Evolutionary conservation across 2,329 filamentous ascomycete species (phyloP).

Genomic region (Epichloe gansuensis): DNA sequence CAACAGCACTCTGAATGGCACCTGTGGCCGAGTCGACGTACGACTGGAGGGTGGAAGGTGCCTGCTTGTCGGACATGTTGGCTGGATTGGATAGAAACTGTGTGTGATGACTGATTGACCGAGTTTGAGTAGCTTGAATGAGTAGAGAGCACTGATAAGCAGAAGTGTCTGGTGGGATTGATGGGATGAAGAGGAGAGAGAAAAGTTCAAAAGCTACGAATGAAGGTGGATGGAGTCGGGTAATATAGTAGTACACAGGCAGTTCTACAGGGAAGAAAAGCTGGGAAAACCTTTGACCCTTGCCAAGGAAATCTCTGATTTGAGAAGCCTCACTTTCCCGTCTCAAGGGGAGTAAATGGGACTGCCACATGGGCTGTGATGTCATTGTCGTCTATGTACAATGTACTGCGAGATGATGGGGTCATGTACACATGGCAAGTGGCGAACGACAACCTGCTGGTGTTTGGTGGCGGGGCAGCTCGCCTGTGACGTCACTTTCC

Average conservation of each 20-base stretch:
- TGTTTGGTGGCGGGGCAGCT: slow-evolving; percentile 1
- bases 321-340: not conserved
- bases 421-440: not conserved
- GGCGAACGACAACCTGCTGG: not conserved
- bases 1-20: slow-evolving; percentile 57
- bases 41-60: slow-evolving; percentile 64
- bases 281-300: not conserved
- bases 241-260: not conserved
- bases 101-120: not conserved
- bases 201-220: not conserved
- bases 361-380: slow-evolving; percentile 1
- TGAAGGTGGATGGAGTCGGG: not conserved
- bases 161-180: not conserved
- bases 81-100: not conserved
- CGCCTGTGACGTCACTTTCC: slow-evolving; percentile 5
- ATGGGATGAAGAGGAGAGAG: not conserved
- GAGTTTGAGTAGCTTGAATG: not conserved
- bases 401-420: not conserved
- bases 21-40: slow-evolving; percentile 62
- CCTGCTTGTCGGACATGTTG: slow-evolving; percentile 18
- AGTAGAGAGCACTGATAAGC: not conserved
- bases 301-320: not conserved
- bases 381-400: slow-evolving; percentile 1
- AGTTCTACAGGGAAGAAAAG: not conserved
- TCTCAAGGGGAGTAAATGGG: not conserved